These are phyloP conservation scores for Mitragyna speciosa DNA, from an alignment of 257 asterid species.

Conservation along the genomic window DNA sequence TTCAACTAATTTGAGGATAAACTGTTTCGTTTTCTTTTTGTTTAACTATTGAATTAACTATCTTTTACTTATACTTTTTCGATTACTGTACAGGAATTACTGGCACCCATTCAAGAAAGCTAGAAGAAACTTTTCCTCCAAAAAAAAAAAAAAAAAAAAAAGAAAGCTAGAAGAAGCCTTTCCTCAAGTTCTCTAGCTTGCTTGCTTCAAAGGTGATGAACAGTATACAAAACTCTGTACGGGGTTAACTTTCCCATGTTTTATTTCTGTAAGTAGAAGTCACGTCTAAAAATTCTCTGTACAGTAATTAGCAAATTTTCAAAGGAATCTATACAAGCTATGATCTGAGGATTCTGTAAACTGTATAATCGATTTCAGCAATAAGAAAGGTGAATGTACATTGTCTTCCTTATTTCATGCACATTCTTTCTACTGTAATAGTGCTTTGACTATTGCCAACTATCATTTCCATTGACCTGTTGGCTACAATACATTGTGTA, in stretches of 20 bases:
- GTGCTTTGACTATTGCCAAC: neutral
- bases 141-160: too few species aligned
- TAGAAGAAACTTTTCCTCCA: slow-evolving; percentile 27
- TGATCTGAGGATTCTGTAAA: neutral
- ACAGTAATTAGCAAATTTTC: neutral
- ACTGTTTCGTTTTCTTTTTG: neutral
- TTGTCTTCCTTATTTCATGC: slow-evolving; percentile 1
- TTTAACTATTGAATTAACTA: neutral
- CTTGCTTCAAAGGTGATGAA: slow-evolving; percentile 3
- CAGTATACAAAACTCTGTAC: neutral
- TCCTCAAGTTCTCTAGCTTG: slow-evolving; percentile 9
- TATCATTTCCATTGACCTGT: too few species aligned
- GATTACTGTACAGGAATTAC: slow-evolving; percentile 41
- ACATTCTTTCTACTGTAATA: neutral
- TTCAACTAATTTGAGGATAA: neutral
- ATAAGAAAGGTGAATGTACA: slow-evolving; percentile 10
- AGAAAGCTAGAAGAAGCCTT: slow-evolving; percentile 38
- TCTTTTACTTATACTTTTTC: slow-evolving; percentile 10
- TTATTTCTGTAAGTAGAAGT: slow-evolving; percentile 14
- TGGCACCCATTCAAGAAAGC: slow-evolving; percentile 53
- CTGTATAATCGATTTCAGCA: neutral
- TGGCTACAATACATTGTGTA: too few species aligned
- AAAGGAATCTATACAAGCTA: neutral
- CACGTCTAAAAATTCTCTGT: neutral
- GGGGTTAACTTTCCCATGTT: slow-evolving; percentile 2